phyloP scores from a whole-genome alignment of 148 eudicot species.

The Talinum fruticosum region DNA sequence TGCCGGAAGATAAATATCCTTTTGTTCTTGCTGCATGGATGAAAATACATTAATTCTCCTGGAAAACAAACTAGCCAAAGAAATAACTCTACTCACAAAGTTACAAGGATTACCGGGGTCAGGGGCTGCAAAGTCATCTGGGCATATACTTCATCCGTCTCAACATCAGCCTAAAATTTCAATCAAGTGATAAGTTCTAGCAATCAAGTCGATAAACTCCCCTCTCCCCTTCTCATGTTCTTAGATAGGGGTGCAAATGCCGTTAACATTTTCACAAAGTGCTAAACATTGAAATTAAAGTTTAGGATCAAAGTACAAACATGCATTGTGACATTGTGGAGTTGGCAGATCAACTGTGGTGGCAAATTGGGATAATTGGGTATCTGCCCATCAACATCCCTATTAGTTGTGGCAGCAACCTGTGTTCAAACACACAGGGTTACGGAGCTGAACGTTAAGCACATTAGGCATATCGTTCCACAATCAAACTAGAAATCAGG shows the following conservation, averaged over 20 bases:
- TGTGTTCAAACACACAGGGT: conserved; percentile 33
- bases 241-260: background rate
- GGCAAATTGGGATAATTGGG: conserved; percentile 89
- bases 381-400: conserved; percentile 83
- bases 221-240: background rate
- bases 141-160: conserved; percentile 95
- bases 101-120: conserved; percentile 53
- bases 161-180: conserved; percentile 76
- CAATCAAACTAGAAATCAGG: conserved; percentile 1
- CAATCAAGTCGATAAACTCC: background rate
- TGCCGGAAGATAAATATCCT: conserved; percentile 84
- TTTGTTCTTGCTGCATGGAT: conserved; percentile 82
- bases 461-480: background rate
- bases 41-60: conserved; percentile 4
- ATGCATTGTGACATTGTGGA: conserved; percentile 98
- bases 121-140: conserved; percentile 96
- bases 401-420: conserved; percentile 93
- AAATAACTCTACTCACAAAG: background rate
- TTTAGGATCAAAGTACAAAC: conserved; percentile 49
- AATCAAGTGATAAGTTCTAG: conserved; percentile 20
- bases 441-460: conserved; percentile 7
- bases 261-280: background rate
- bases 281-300: conserved; percentile 8
- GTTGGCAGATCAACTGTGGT: conserved; percentile 88
- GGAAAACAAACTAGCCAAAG: background rate